Evolutionary conservation across 1,284 basidiomycete species (phyloP), one percentile per base, ranked within the genome.

Genomic region (Baeospora myosura): DNA sequence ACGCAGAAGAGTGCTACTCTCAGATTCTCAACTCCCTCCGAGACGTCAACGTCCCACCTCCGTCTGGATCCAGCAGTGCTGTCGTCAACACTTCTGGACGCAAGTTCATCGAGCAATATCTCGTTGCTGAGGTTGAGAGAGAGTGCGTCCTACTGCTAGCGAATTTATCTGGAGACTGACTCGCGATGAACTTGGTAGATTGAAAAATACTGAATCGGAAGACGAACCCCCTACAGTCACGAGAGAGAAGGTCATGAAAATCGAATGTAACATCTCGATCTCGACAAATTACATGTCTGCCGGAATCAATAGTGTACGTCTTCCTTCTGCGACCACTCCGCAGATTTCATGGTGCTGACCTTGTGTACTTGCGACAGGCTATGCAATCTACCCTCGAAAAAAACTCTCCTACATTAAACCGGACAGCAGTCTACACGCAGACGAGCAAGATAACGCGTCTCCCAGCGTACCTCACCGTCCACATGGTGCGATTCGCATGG

Each of bases 401-500:
- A 65, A 74, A 71, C 38, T 94, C 90, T 1, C 78, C 87, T 0
- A 72, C 78, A 0, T 72, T 98, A 3, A 81, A 78, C 3, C 81
- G 93, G 14, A 75, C 87, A 25, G 94, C 93, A 0, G 62, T 76
- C 1, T 98, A 98, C 66, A 78, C 73, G n/a, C 83, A 90, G 59
- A 79, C 76, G 32, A 87, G 88, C 5, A 81, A 92, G 3, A 63
- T 99, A 37, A 81, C 88, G 4, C 76, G 94, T 11, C 67, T 98
- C 20, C 96, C 95, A 0, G 63, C 76, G 4, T 92, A 94, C 57
- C 73, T 96, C 29, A 83, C 86, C 6, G 78, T 94, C 3, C 91
- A 94, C 53, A 88, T 97, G 82, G 92, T 95, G 5, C 83, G 96
- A 36, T 98, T 98, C 63, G 89, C 86, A 50, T 98, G 95, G 95